Base-by-base conservation (phyloP, 1,284 basidiomycete species). In the Lignosus rhinocerotis region DNA sequence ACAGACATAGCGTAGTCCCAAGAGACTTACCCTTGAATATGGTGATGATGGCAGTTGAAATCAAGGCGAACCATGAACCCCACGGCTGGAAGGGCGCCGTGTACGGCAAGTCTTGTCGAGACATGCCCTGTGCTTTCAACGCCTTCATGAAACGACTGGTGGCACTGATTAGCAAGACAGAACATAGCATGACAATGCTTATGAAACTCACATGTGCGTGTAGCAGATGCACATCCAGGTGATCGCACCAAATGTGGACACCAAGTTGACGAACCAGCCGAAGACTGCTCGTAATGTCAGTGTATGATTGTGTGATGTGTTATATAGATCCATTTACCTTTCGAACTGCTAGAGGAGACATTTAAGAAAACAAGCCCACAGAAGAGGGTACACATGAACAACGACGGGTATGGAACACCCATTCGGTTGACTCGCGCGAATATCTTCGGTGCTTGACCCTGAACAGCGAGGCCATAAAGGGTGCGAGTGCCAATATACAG, bases 201-300 rank as follows among this genome's bases (percentile, higher is more conserved):
- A 17, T 34, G 36, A 50, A 3, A 69, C 78, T 60, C 68, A 85
- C 82, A 91, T 83, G 73, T 92, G 89, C 10, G 83, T 82, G 48
- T 80, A 83, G 43, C 82, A 72, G 58, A 93, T 91, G 21, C 79
- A 83, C 78, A 92, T 84, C 88, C 89, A 90, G 7, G 87, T 88
- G 19, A 88, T 76, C 25, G 86, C 83, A 44, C 88, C 89, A 65
- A 87, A 87, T 31, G 70, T 70, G 25, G 69, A 70, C 41, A 88
- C 85, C 47, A 88, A 71, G 63, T 85, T 85, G 32, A 87, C 84
- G 65, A 92, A 91, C 80, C 86, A 92, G 16, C 76, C 78, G 69
- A 91, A 92, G 12, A 90, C 84, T 76, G 51, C 36, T 43, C 63
- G 62, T 1, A 67, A 64, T 34, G 17, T 55, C 31, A 56, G 67